Evolutionary conservation across 192 early-diverging fungal genomes (phyloP).

Genomic region (Dimargaris cristalligena): DNA sequence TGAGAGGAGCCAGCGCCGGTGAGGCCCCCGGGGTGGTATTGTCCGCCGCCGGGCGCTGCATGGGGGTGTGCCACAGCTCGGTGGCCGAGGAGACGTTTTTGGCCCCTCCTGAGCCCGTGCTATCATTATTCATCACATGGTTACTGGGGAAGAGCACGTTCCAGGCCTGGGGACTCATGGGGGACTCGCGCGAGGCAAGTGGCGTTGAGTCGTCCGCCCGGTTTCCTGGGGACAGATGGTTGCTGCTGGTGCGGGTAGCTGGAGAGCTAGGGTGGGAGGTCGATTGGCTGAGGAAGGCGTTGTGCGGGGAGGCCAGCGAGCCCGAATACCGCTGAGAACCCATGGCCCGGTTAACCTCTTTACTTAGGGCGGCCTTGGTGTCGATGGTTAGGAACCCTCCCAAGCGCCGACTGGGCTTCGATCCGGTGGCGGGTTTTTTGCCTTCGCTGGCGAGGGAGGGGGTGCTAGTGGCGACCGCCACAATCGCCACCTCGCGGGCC

Average conservation of each 20-base stretch:
- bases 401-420: neutral
- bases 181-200: neutral
- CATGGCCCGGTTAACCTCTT: neutral
- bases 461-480: no score
- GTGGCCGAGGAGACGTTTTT: neutral
- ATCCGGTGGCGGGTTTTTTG: neutral
- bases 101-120: neutral
- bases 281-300: neutral
- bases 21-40: no score
- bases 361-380: neutral
- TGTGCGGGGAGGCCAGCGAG: neutral
- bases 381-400: conserved; percentile 8
- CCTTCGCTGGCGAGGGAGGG: no score
- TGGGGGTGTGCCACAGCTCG: conserved; percentile 4
- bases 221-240: neutral
- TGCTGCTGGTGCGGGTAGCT: neutral
- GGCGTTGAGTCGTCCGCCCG: neutral
- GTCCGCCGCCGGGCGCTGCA: neutral
- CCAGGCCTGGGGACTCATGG: conserved; percentile 9
- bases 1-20: no score
- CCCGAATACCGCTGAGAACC: neutral
- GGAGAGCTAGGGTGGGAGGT: neutral
- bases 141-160: conserved; percentile 6
- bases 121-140: neutral
- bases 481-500: neutral